Evolutionary conservation across 768 basidiomycete species (phyloP), one percentile per base, ranked within the genome.

Genomic region (Agrocybe praecox): DNA sequence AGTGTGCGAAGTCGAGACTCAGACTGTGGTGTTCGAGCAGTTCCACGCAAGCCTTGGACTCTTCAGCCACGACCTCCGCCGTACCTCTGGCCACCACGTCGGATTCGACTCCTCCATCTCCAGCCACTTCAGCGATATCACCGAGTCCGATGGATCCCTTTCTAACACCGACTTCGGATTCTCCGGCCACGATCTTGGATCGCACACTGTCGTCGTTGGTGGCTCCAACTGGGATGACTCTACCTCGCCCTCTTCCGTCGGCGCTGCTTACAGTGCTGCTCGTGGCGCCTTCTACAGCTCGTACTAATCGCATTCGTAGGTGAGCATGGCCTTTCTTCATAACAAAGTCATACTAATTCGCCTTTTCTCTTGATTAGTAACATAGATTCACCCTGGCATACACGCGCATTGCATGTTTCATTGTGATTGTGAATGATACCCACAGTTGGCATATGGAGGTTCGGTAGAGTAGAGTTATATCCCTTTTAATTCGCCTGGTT

Each of bases 1-100:
- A 40, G 72, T 79, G 53, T 82, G 81, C 62, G 78, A 81, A 46
- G 80, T 81, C 40, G 81, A 82, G 59, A 73, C 74, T n/a, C 81
- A 82, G 56, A 72, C 71, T 46, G 73, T 78, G 50, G 68, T 75
- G 53, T 75, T 80, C 55, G 69, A 78, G 57, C 77, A 79, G 57
- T 77, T 74, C 71, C 70, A 71, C 47, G 65, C 72, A 18, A 69
- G 74, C 59, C 61, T 79, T 36, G 63, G 67, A 47, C 54, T 69
- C 55, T 80, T 79, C 73, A 70, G 67, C 54, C 62, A 68, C 52
- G 79, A 80, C 56, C 63, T 80, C 53, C 66, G 69, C 36, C 77
- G 75, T 59, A 61, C 65, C 50, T 76, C 77, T 17, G 69, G 70
- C 49, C 70, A 63, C 59, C 68, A 70, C 19, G 73, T 73, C 46